Evolutionary conservation across 2,329 filamentous ascomycete genomes (phyloP).

Genomic region (Trichophyton mentagrophytes): DNA sequence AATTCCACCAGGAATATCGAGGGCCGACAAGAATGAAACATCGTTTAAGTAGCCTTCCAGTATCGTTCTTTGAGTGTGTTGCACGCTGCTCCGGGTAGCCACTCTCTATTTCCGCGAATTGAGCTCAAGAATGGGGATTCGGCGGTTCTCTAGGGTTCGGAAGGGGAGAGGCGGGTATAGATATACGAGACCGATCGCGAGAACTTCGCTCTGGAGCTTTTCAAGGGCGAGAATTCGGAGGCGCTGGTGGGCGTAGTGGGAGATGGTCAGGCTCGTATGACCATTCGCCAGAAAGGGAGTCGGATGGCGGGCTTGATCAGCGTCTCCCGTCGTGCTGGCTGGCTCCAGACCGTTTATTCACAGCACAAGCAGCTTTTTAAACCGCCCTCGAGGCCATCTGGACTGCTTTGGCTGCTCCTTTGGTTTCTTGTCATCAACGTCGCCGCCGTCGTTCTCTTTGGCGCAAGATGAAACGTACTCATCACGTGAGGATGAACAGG

Average conservation of each 20-base stretch:
- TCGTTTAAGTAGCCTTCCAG: neutral
- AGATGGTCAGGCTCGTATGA: neutral
- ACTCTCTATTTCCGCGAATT: neutral
- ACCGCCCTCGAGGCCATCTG: neutral
- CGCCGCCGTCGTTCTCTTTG: neutral
- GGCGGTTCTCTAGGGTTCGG: neutral
- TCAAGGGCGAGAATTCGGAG: neutral
- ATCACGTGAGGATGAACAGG: neutral
- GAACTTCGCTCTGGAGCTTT: neutral
- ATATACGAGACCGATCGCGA: neutral
- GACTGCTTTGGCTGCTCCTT: neutral
- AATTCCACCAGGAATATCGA: slow-evolving; percentile 7
- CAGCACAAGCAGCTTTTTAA: neutral
- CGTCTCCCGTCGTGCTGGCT: neutral
- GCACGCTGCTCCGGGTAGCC: neutral
- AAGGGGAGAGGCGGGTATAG: neutral
- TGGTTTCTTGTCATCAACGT: neutral
- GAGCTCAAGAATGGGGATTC: neutral
- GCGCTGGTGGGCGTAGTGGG: neutral
- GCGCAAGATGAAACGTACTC: slow-evolving; percentile 4
- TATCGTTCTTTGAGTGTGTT: neutral
- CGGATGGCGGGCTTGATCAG: too few relatives aligned
- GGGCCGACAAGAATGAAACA: slow-evolving; percentile 4
- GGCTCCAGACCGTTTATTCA: neutral
- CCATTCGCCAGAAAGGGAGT: neutral